Percentiles rank a stretch among this genome's conserved stretches.
These are phyloP conservation scores for Cladophialophora exuberans DNA, from an alignment of 2,329 filamentous ascomycete species.

Conservation along the genomic window DNA sequence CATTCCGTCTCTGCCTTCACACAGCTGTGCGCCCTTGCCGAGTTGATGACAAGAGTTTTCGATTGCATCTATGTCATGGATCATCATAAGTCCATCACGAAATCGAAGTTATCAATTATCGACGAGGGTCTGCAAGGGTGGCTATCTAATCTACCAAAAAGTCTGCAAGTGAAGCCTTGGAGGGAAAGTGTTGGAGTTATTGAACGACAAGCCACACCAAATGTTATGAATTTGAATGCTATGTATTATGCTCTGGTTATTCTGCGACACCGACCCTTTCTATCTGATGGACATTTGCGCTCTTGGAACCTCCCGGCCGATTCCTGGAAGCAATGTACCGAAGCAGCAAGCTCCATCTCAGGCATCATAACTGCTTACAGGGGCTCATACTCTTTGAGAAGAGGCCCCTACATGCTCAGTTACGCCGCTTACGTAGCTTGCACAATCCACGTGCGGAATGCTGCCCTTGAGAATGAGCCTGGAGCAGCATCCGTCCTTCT, in stretches of 20 bases:
- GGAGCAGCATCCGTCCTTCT: too few relatives aligned
- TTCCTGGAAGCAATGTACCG: conserved; percentile 41
- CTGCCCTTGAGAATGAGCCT: too few relatives aligned
- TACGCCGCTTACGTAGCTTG: conserved; percentile 50
- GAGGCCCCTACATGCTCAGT: conserved; percentile 47
- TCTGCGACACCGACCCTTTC: conserved; percentile 51
- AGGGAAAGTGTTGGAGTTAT: conserved; percentile 27
- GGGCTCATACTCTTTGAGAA: conserved; percentile 44
- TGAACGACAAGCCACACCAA: conserved; percentile 26
- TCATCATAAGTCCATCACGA: conserved; percentile 35
- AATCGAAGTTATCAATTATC: conserved; percentile 35
- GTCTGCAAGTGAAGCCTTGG: conserved; percentile 32
- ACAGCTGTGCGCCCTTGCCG: conserved; percentile 41
- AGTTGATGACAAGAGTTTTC: conserved; percentile 45
- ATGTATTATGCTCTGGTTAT: conserved; percentile 50
- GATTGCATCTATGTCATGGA: conserved; percentile 39
- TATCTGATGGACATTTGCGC: conserved; percentile 39
- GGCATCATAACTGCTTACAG: conserved; percentile 43
- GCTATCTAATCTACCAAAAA: conserved; percentile 36
- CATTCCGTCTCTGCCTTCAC: conserved; percentile 44
- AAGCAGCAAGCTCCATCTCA: conserved; percentile 42
- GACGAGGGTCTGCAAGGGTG: conserved; percentile 36
- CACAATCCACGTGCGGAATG: conserved; percentile 47
- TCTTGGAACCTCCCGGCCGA: conserved; percentile 33
- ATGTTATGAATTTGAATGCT: conserved; percentile 39